Base-by-base conservation (phyloP, 1,284 basidiomycete species). In the Trichosporon ovoides region DNA sequence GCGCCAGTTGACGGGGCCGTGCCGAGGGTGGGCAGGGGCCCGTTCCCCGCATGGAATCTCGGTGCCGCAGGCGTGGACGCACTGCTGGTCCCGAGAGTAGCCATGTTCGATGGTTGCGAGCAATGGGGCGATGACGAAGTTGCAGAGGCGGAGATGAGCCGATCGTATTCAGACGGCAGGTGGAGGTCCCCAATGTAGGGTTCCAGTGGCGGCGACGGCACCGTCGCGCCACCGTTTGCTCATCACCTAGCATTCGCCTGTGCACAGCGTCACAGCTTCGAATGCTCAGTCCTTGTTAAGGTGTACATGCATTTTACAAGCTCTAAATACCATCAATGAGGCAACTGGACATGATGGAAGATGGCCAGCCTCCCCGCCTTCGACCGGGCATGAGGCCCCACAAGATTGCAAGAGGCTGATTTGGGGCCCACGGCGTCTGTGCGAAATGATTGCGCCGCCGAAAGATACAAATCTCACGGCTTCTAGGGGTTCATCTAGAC, bases 241-340 rank as follows among this genome's bases (percentile, higher is more conserved):
- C 7, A 14, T 18, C 37, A 31, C 24, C 14, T n/a, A 11, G 22
- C 24, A 13, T n/a, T 16, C 3, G 20, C 4, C 3, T 13, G 10
- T 12, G 12, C 14, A 37, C 35, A n/a, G 12, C 4, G 22, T n/a
- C n/a, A n/a, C 24, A 20, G 24, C 43, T 11, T n/a, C n/a, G n/a
- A 28, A n/a, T 12, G 24, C 24, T 48, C 22, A 22, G 22, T 22
- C 43, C 43, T 20, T 28, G 43, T 48, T 48, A 22, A 48, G 43
- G 43, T 48, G 43, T 48, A 48, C 43, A 48, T 48, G 43, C 43
- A 48, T 48, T 28, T 48, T 48, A 48, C 43, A 48, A 48, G 43
- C 43, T 48, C 43, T 48, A 48, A 16, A 28, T 28, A 16, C 16
- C 28, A 48, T 31, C 28, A 22, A 31, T 48, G 43, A 28, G 18